Evolutionary conservation across 306 rosid species (phyloP), one percentile per base, ranked within the genome.

Genomic region (Cyamopsis tetragonoloba): DNA sequence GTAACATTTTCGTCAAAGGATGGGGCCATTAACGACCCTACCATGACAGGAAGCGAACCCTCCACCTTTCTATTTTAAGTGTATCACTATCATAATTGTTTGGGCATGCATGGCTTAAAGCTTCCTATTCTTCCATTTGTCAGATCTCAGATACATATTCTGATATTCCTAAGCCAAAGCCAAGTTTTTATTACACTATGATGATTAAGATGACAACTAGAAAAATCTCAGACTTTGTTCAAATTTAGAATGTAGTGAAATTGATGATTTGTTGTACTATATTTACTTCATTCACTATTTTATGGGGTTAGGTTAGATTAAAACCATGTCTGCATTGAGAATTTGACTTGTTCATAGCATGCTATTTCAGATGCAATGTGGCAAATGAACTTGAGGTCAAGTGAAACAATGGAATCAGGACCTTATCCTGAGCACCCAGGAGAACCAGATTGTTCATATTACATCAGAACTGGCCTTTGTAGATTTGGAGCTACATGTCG

Each of bases 401-500:
- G 91, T 73, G 96, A 89, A 83, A 79, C 87, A 68, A 81, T 92
- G 96, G 98, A 91, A 41, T 60, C 88, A 22, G 96, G 96, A 79
- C 77, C 88, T 32, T 92, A 87, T 84, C 98, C 98, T 1, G 98
- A 89, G 84, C 96, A 89, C 62, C 77, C 88, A 8, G 97, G 97
- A 66, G 97, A 93, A 77, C 93, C 87, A 34, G 98, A 93, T 82
- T 93, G 98, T 77, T 87, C 97, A 44, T 93, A 93, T 75, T 93
- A 89, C 81, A 87, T 93, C 74, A 81, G 97, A 79, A 93, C 98
- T 0, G 98, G 98, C 27, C 88, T 87, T 31, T 93, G 98, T 81
- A 87, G 98, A 84, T 92, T 92, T 76, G 98, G 98, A 28, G 83
- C 82, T n/a, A 87, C 98, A 37, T 92, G 98, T 76, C 87, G 96